Conservation (phyloP, 257 asterid species). For the Plantago major region DNA sequence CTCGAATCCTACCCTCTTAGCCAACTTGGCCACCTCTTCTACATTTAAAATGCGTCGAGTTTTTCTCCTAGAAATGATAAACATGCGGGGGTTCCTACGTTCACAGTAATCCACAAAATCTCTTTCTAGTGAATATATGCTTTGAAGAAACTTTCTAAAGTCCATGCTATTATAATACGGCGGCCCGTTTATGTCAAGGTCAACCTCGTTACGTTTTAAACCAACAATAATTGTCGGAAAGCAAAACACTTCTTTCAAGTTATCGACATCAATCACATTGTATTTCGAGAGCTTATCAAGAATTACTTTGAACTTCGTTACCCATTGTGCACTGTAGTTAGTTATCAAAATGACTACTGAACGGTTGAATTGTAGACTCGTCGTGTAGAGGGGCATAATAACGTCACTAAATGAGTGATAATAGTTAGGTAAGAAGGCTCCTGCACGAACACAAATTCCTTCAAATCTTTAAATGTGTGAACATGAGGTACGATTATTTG, state of each 20-base stretch:
- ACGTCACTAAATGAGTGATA: constrained; percentile 60
- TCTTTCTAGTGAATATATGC: constrained; percentile 33
- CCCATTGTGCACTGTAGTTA: constrained; percentile 30
- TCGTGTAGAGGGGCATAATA: constrained; percentile 44
- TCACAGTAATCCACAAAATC: not conserved
- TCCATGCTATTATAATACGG: constrained; percentile 21
- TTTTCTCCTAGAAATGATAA: constrained; percentile 36
- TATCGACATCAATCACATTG: constrained; percentile 36
- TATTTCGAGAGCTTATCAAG: constrained; percentile 34
- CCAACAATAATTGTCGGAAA: constrained; percentile 42
- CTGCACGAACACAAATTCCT: too few species aligned
- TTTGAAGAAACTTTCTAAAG: constrained; percentile 37
- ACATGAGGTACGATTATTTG: too few species aligned
- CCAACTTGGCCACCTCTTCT: constrained; percentile 23
- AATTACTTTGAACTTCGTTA: constrained; percentile 21
- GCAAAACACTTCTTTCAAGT: constrained; percentile 28
- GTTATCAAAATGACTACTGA: constrained; percentile 34
- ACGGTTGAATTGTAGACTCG: constrained; percentile 34
- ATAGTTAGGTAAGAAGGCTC: constrained; percentile 43
- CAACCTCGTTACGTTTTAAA: constrained; percentile 31
- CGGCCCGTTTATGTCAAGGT: constrained; percentile 27
- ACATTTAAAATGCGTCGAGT: constrained; percentile 33
- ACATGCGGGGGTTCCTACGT: constrained; percentile 31
- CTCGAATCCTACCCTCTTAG: constrained; percentile 38
- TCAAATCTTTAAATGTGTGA: too few species aligned